Evolutionary conservation across 768 basidiomycete genomes (phyloP), one percentile per base, ranked within the genome.

Genomic region (Kwoniella dendrophila): DNA sequence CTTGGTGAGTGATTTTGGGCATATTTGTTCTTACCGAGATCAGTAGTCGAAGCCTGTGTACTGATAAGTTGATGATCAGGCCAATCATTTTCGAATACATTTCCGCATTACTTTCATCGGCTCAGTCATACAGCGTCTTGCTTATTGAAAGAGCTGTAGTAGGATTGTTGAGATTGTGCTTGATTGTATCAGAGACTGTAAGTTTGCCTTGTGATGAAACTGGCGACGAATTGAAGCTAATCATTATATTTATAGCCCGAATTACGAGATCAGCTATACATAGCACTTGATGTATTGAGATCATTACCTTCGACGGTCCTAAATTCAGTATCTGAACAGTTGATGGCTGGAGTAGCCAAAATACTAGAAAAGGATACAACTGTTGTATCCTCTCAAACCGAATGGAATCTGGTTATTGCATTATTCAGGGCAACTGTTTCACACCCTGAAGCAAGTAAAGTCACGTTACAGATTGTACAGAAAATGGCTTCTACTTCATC

Each of bases 101-200:
- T 26, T 89, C 92, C 0, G 84, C 88, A 0, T 80, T 99, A 18
- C 82, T 99, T 26, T 85, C 86, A 2, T 82, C 88, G 2, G 85
- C 95, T 0, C 83, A 83, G 14, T 87, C 88, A 54, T 97, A 95
- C 76, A 93, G 92, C 71, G 84, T 92, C 30, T 82, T 99, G 50
- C 84, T 99, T 41, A 90, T 96, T 40, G 96, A 99, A 73, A 85
- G 96, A 14, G 93, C 94, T 2, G 90, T 97, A 3, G 91, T 95
- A 16, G 89, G 88, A 22, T 82, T 98, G 27, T 81, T 98, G 57
- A 84, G 90, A 29, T 81, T 98, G n/a, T 91, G 90, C 69, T 80
- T 87, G 61, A 86, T 93, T 47, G 83, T 95, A 12, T 90, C 90
- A 16, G 85, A 87, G 52, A 86, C 87, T 80, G 93, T 90, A 69